Percentiles rank a stretch among this genome's conserved stretches.
Evolutionary conservation across 2,329 filamentous ascomycete species (phyloP).

Genomic region (Colletotrichum neosansevieriae): DNA sequence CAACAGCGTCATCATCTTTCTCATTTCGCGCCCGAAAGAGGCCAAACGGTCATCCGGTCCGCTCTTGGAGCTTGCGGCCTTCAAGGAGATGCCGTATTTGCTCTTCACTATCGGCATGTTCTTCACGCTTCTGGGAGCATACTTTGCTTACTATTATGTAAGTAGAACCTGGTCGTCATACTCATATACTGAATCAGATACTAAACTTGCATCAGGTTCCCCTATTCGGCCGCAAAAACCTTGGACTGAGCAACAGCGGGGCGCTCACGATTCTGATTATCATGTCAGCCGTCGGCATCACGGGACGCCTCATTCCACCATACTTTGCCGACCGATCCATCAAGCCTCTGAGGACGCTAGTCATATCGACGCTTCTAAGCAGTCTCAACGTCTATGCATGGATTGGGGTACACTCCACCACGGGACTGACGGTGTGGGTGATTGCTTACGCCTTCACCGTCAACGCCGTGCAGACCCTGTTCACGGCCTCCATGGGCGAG

Average conservation of each 20-base stretch:
- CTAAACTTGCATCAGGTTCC: constrained; percentile 19
- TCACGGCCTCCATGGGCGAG: constrained; percentile 53
- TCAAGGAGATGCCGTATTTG: constrained; percentile 34
- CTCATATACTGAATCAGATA: fast-evolving
- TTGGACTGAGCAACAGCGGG: constrained; percentile 22
- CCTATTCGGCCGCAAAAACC: constrained; percentile 17
- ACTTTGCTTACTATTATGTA: constrained; percentile 38
- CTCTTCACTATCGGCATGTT: constrained; percentile 38
- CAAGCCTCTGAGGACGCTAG: constrained; percentile 39
- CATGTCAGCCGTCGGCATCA: constrained; percentile 41
- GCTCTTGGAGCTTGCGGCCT: constrained; percentile 32
- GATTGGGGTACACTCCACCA: constrained; percentile 50
- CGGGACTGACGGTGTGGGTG: constrained; percentile 49
- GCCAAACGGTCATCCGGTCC: constrained; percentile 16
- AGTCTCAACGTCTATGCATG: constrained; percentile 44
- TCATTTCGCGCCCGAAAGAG: constrained; percentile 25
- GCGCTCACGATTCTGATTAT: constrained; percentile 34
- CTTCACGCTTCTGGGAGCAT: constrained; percentile 32
- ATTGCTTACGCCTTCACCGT: constrained; percentile 49
- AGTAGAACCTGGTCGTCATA: neutral
- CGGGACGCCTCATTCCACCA: constrained; percentile 40
- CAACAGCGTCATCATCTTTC: constrained; percentile 53
- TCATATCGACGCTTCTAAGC: constrained; percentile 33
- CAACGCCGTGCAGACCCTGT: constrained; percentile 55
- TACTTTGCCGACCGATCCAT: constrained; percentile 41